Evolutionary conservation across 805 yeast species (phyloP), one percentile per base, ranked within the genome.

Genomic region (Pichia occidentalis): DNA sequence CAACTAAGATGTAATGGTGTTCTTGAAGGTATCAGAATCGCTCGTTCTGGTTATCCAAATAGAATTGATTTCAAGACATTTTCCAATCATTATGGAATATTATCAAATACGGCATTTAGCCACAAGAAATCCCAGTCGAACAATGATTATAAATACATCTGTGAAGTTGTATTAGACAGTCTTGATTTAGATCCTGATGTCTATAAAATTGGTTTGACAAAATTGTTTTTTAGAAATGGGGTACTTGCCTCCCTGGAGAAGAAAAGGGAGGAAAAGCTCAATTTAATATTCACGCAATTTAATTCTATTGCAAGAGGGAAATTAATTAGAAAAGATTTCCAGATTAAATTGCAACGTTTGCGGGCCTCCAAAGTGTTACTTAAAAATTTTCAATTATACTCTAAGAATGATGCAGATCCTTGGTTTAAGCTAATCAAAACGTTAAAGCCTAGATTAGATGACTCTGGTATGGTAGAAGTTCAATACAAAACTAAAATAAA

Each of bases 1-100:
- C 99, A 92, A 61, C 67, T 92, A 45, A 70, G 96, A 46, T 92
- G 97, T 54, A 92, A 92, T 54, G 99, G 99, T 72, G 99, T 92
- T 12, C 64, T 92, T 36, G 99, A 92, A 67, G 99, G 99, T 44
- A 92, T 92, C 22, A 73, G 98, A 59, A 92, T 92, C 43, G 95
- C 97, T 0, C 73, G 99, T 47, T 86, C 95, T 7, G 99, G 99
- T 2, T 92, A 82, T 59, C 99, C 99, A 5, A 92, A 92, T 59
- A 74, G 96, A 47, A 76, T 90, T 54, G 75, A 79, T 21, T 90
- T 88, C 59, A 74, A 78, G 31, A 90, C 85, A 33, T 92, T 92
- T 61, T 75, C 72, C 36, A 69, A 66, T 26, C 70, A 95, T 37
- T 92, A 92, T 56, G 73, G 73, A 22, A 73, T 88, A n/a, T 63